Base-by-base conservation (phyloP, 495 filamentous ascomycete genomes). In the Evernia prunastri region DNA sequence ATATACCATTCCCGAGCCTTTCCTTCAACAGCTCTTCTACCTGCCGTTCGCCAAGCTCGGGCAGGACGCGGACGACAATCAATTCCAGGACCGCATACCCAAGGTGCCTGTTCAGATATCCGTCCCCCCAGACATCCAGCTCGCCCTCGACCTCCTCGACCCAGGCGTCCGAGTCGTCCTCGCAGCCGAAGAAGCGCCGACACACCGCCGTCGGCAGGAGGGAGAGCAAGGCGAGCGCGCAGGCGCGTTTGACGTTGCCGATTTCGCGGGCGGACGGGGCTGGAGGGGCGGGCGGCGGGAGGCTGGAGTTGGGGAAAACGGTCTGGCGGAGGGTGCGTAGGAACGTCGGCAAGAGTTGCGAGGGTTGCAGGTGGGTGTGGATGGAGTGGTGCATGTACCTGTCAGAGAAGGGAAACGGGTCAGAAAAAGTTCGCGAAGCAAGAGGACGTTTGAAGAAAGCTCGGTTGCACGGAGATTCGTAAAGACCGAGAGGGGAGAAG, bases 31-130 rank as follows among this genome's bases (percentile, higher is more conserved):
- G 73, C 70, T 91, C 88, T 61, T 76, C 74, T 13, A 90, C 82
- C 43, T 86, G 86, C 69, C 82, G 86, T 67, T 91, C 89, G 37
- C 83, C 82, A 68, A 97, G 68, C 79, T 98, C 94, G 35, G 94
- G 94, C 59, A 96, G 79, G 39, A 97, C 74, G 68, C 87, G 82
- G 42, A 88, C 84, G 18, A 98, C 77, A 0, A 96, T 64, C 60
- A 90, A 76, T 74, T 97, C 94, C 45, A 96, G 69, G 45, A 91
- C 78, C 29, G 81, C 77, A 67, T 93, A 95, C 51, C 92, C 73
- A 13, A 98, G 75, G 73, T 97, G 92, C 74, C 89, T 93, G 77
- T 97, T 97, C 72, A 89, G 84, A 75, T 96, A 97, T 15, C 80
- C 81, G 73, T 96, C 90, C 4, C 80, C 81, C 70, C 96, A 89